phyloP scores from a whole-genome alignment of 1,284 basidiomycete species.

The Apiotrichum brassicae region DNA sequence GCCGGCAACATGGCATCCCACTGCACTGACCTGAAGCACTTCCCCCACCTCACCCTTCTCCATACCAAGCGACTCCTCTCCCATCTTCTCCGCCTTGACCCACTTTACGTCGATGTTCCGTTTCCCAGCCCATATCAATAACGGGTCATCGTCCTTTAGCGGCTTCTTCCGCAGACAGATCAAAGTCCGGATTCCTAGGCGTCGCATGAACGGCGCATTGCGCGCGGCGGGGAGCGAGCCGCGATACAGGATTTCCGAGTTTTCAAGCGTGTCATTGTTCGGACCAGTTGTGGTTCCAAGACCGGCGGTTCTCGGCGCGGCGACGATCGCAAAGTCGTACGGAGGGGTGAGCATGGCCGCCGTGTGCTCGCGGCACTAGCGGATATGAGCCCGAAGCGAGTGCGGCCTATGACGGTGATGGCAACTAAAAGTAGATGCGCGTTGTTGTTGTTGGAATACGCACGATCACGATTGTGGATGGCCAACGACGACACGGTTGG shows the following conservation, averaged over 20 bases:
- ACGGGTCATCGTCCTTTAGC: slow-evolving; percentile 25
- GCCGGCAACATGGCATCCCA: too few relatives aligned
- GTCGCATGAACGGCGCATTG: slow-evolving; percentile 32
- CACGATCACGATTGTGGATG: too few relatives aligned
- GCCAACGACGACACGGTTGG: too few relatives aligned
- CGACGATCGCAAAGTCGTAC: slow-evolving; percentile 28
- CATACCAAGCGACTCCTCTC: slow-evolving; percentile 40
- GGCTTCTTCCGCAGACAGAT: slow-evolving; percentile 52
- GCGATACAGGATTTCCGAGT: slow-evolving; percentile 33
- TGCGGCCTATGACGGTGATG: background rate
- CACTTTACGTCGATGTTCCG: slow-evolving; percentile 28
- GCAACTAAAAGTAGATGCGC: too few relatives aligned
- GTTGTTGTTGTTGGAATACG: too few relatives aligned
- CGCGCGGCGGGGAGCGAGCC: slow-evolving; percentile 35
- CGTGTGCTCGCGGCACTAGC: background rate
- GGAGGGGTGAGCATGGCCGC: slow-evolving; percentile 25
- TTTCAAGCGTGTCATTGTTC: background rate
- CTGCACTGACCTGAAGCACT: slow-evolving; percentile 36
- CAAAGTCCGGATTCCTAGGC: slow-evolving; percentile 55
- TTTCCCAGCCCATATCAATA: slow-evolving; percentile 25
- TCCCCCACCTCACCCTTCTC: slow-evolving; percentile 34
- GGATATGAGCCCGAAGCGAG: too few relatives aligned
- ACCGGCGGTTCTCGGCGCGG: slow-evolving; percentile 9
- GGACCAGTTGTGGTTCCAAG: background rate
- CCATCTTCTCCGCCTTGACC: slow-evolving; percentile 40